These are phyloP conservation scores for Hygrophoropsis aurantiaca DNA, from an alignment of 768 basidiomycete genomes.

Conservation along the genomic window DNA sequence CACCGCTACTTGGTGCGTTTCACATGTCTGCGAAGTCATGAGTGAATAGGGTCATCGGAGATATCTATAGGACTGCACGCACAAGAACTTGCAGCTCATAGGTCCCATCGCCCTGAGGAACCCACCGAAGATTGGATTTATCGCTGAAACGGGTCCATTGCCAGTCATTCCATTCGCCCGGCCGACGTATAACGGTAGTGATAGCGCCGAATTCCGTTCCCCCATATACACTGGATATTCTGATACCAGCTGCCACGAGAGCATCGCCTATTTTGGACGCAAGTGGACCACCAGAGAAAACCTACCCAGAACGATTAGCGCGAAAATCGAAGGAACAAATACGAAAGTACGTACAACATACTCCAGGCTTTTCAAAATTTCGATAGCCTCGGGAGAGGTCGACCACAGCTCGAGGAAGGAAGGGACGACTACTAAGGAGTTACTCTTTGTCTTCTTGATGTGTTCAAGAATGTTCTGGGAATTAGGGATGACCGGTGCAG, in stretches of 20 bases:
- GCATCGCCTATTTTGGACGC: slow-evolving; percentile 34
- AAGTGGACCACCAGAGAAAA: slow-evolving; percentile 36
- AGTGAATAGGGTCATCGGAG: not conserved
- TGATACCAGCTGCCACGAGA: slow-evolving; percentile 35
- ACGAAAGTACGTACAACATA: slow-evolving; percentile 16
- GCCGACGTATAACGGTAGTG: slow-evolving; percentile 7
- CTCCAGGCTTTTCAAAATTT: slow-evolving; percentile 13
- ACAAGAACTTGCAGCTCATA: slow-evolving; percentile 41
- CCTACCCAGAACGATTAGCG: slow-evolving; percentile 14
- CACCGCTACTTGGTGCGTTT: slow-evolving; percentile 26
- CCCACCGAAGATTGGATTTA: slow-evolving; percentile 30
- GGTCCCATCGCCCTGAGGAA: slow-evolving; percentile 33
- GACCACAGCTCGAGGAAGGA: slow-evolving; percentile 25
- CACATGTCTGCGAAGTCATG: slow-evolving; percentile 21
- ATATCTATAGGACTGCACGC: slow-evolving; percentile 2
- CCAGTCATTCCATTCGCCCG: slow-evolving; percentile 30
- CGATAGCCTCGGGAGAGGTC: slow-evolving; percentile 12
- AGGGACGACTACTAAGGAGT: slow-evolving; percentile 16
- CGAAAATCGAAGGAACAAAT: not conserved
- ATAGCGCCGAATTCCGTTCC: slow-evolving; percentile 34
- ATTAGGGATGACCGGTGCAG: slow-evolving; percentile 19
- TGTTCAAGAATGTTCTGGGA: slow-evolving; percentile 19
- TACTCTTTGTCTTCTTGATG: slow-evolving; percentile 11
- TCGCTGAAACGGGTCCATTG: slow-evolving; percentile 30
- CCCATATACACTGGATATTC: slow-evolving; percentile 34